Evolutionary conservation across 345 rosid genomes (phyloP).

Genomic region (Populus ilicifolia): DNA sequence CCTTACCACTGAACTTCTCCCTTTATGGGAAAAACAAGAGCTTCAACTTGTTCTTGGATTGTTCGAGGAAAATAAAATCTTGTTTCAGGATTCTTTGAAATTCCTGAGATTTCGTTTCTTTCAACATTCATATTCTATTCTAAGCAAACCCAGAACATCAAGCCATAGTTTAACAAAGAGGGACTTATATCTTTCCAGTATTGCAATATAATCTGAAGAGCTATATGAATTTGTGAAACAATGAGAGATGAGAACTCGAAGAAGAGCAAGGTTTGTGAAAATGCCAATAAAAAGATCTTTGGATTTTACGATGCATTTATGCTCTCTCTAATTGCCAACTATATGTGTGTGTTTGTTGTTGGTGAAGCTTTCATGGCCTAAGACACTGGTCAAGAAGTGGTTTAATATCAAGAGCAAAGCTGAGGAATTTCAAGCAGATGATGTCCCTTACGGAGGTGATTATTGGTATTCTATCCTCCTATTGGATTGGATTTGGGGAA

Average conservation of each 20-base stretch:
- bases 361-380: conserved; percentile 89
- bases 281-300: neutral
- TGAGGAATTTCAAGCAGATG: conserved; percentile 81
- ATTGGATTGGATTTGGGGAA: conserved; percentile 15
- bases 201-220: conserved; percentile 17
- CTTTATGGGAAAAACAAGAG: neutral
- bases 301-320: conserved; percentile 13
- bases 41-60: conserved; percentile 5
- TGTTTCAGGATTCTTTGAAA: conserved; percentile 13
- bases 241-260: conserved; percentile 79
- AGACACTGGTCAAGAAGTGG: conserved; percentile 94
- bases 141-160: conserved; percentile 12
- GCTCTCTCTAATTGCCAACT: conserved; percentile 13
- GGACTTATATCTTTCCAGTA: neutral
- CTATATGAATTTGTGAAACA: conserved; percentile 59
- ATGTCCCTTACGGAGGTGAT: conserved; percentile 47
- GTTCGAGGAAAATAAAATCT: neutral
- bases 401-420: conserved; percentile 76
- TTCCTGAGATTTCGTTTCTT: conserved; percentile 8
- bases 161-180: neutral
- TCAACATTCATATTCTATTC: conserved; percentile 7
- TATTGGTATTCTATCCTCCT: neutral
- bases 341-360: conserved; percentile 6
- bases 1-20: neutral
- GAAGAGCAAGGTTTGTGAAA: conserved; percentile 71